Base-by-base conservation (phyloP, 1,284 basidiomycete genomes). In the Taiwanofungus camphoratus region DNA sequence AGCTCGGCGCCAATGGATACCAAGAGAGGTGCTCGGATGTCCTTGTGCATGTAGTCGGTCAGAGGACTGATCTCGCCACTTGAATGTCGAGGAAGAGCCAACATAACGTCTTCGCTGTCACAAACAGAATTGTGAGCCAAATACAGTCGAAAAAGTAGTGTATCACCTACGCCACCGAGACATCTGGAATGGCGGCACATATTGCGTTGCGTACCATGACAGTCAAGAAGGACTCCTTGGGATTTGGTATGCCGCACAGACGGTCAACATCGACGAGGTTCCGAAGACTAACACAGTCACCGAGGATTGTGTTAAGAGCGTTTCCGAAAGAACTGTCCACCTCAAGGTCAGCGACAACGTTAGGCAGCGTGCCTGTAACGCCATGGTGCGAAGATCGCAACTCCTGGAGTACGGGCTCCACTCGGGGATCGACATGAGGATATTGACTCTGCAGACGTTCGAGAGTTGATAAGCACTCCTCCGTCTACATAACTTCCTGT, bases 201-300 rank as follows among this genome's bases (percentile, higher is more conserved):
- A 39, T 5, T n/a, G 23, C 11, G 20, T 24, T 30, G 11, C 37
- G 20, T 24, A 27, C 24, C 37, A 39, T 5, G 5, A 27, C n/a
- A 5, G n/a, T 12, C 5, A 39, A 24, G 15, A 39, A 39, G 12
- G 37, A 39, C 21, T 39, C 37, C n/a, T 9, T 39, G 6, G 37
- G 18, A 24, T 7, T 26, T 11, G 4, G 37, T n/a, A 24, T 39
- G 7, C 26, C 26, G 26, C 13, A 13, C 5, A 5, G n/a, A 24
- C n/a, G 11, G 15, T 26, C 37, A 24, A 9, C 6, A 15, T 39
- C 27, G 21, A 39, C 23, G 21, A 16, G 13, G 8, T 16, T 24
- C n/a, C 37, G 22, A 5, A 39, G 20, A 7, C n/a, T 39, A 11
- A 24, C 22, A 27, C 37, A 39, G 29, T 39, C 37, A 12, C 13